Evolutionary conservation across 1,139 yeast species (phyloP).

Genomic region (Saccharomyces hybrid): DNA sequence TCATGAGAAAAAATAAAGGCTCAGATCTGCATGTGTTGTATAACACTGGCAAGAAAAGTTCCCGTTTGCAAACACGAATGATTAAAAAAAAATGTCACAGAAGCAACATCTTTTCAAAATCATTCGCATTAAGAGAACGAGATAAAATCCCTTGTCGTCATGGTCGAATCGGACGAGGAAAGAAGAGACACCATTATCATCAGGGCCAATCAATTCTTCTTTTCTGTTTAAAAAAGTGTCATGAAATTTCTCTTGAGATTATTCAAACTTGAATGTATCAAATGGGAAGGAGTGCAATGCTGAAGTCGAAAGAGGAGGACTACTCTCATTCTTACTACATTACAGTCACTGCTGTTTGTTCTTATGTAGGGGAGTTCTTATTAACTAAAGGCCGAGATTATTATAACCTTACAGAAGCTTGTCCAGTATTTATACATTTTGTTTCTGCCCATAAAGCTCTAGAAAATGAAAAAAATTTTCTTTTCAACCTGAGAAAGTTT

Average conservation of each 20-base stretch:
- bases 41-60: constrained; percentile 87
- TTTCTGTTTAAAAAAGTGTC: not conserved
- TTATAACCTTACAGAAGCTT: not conserved
- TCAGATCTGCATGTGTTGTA: constrained; percentile 39
- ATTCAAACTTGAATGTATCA: constrained; percentile 16
- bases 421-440: not conserved
- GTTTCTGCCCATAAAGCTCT: not conserved
- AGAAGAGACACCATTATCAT: constrained; percentile 51
- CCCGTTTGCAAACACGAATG: constrained; percentile 7
- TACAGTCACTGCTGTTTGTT: not conserved
- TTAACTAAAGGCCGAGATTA: not conserved
- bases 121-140: constrained; percentile 18
- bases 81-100: not conserved
- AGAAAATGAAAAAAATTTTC: not conserved
- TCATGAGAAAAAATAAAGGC: constrained; percentile 15
- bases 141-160: constrained; percentile 68
- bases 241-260: constrained; percentile 9
- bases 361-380: not conserved
- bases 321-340: not conserved
- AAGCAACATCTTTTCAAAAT: not conserved
- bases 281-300: not conserved
- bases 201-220: constrained; percentile 26
- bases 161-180: constrained; percentile 92
- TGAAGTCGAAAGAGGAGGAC: not conserved
- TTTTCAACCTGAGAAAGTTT: not conserved